Evolutionary conservation across 306 rosid species (phyloP), one percentile per base, ranked within the genome.

Genomic region (Vigna trinervia): DNA sequence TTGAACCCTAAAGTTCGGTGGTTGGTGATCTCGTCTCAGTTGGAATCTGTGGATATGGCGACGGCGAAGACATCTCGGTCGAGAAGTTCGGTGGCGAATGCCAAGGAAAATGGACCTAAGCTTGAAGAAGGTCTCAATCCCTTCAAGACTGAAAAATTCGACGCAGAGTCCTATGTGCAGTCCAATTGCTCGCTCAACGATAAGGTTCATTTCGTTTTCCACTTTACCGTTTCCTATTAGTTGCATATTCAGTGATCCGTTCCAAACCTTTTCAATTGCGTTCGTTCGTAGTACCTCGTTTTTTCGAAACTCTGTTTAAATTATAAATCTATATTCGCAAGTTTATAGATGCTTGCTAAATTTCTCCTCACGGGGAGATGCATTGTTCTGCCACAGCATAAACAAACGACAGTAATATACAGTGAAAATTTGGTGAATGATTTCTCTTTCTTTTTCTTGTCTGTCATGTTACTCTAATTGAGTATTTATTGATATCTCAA

Each of bases 121-220:
- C 91, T 93, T 15, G 98, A 96, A 74, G 96, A 96, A 63, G 94
- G 94, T 26, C 88, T 96, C 73, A 87, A 69, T 85, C 81, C 88
- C 23, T 96, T 96, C 89, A 92, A 88, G 96, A 82, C 96, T 34
- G 98, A 96, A 14, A 82, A 87, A 82, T 96, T 96, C 63, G 99
- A 96, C 13, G 90, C 98, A 2, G 96, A 91, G 46, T 50, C 75
- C 46, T 96, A 86, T 64, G 90, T 96, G 0, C 97, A 89, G 85
- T 82, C 94, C 20, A 91, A 90, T 41, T 91, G 94, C 80, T 73
- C 97, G 58, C 94, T 92, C 80, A 91, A 92, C 84, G 99, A 96
- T 54, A 96, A 91, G 98, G 97, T 82, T 78, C 56, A n/a, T 38
- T 39, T 50, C 46, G n/a, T 38, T 39, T 50, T 68, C 41, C 6